Evolutionary conservation across 2,329 filamentous ascomycete genomes (phyloP), one percentile per base, ranked within the genome.

Genomic region (Hypoxylon sp.): DNA sequence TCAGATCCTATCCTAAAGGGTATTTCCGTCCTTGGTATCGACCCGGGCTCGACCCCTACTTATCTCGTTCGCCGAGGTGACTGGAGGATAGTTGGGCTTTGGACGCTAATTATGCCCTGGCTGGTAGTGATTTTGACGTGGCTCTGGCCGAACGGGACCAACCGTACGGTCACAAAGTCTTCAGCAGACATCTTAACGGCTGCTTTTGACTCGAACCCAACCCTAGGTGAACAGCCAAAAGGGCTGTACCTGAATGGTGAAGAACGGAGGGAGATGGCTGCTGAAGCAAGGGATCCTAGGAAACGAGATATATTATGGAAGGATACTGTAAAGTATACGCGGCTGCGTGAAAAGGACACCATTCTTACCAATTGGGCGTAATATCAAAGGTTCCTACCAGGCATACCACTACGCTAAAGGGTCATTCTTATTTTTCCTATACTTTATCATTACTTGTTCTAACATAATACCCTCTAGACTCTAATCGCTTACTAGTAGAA

Each of bases 1-100:
- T n/a, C 10, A 10, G 70, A 70, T 14, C 57, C 68, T 5, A 35
- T 2, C 9, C 69, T 76, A 5, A 71, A 53, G 24, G 64, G 57
- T 0, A 67, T 76, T 46, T 70, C 62, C n/a, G 62, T 75, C 10
- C 57, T 75, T 5, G 74, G 70, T 37, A 56, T 73, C 44, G 72
- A 75, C 29, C 73, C 73, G n/a, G 73, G 73, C 24, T 44, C 64
- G 31, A 73, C 33, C 33, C 33, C 63, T 11, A 59, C 50, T 24
- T 53, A 58, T 33, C 24, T 72, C 1, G 37, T 24, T n/a, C 72
- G 72, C 0, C 66, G 46, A 13, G 56, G 61, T n/a, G 62, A 68
- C 14, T 75, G 70, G 62, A 37, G 33, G 33, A 37, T 37, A 37
- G 33, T 37, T 37, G 33, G 33, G 11, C 65, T 37, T 73, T 72